phyloP scores from a whole-genome alignment of 352 stramenopile species.

The Elongisporangium undulatum region DNA sequence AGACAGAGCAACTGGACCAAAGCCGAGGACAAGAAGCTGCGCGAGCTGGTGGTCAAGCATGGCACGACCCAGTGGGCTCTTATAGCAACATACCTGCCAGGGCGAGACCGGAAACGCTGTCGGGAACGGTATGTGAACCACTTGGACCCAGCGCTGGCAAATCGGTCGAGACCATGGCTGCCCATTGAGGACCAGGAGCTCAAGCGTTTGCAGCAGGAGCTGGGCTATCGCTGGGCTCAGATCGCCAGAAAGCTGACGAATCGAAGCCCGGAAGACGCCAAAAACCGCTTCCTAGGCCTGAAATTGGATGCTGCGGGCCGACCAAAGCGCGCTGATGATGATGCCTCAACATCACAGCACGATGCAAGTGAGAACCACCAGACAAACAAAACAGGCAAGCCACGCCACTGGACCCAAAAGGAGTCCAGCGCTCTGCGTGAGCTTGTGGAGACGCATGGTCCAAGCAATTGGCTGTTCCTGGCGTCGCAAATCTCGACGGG shows the following conservation, averaged over 20 bases:
- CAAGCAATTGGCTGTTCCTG: slow-evolving; percentile 70
- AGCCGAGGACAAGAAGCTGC: slow-evolving; percentile 41
- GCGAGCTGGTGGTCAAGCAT: slow-evolving; percentile 27
- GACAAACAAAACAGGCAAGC: slow-evolving; percentile 2
- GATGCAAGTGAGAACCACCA: not conserved
- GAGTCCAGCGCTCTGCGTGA: slow-evolving; percentile 30
- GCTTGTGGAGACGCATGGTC: slow-evolving; percentile 39
- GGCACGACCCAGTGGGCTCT: slow-evolving; percentile 27
- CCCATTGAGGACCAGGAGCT: slow-evolving; percentile 40
- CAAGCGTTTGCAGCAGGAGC: slow-evolving; percentile 19
- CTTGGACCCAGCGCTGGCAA: slow-evolving; percentile 30
- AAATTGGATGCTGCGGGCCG: slow-evolving; percentile 5
- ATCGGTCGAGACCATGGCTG: slow-evolving; percentile 23
- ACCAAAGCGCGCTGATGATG: slow-evolving; percentile 2
- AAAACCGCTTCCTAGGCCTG: slow-evolving; percentile 41
- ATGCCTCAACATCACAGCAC: not conserved
- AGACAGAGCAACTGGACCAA: slow-evolving; percentile 29
- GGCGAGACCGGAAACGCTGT: slow-evolving; percentile 58
- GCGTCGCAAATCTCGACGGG: slow-evolving; percentile 53
- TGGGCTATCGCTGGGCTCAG: slow-evolving; percentile 27
- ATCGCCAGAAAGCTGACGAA: slow-evolving; percentile 26
- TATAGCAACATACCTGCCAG: slow-evolving; percentile 35
- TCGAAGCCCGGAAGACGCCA: slow-evolving; percentile 46
- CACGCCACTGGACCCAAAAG: slow-evolving; percentile 7
- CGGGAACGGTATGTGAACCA: slow-evolving; percentile 76